phyloP scores from a whole-genome alignment of 148 eudicot species.

The Rhododendron mucronatum region DNA sequence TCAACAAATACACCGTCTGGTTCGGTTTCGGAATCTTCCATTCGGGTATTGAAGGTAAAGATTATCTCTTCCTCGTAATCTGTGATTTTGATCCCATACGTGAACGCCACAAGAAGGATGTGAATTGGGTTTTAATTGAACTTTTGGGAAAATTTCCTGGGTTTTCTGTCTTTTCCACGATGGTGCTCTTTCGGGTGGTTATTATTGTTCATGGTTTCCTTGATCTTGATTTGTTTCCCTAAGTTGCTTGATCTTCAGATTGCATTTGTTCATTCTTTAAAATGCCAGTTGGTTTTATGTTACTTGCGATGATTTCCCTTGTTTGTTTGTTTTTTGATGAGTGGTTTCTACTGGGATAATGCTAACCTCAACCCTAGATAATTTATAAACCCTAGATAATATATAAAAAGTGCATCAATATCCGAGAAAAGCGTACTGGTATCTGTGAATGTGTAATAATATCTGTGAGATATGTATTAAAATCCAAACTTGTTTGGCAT shows the following conservation, averaged over 20 bases:
- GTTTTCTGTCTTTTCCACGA: neutral
- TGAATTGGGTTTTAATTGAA: neutral
- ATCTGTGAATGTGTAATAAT: no score
- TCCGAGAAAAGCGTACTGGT: no score
- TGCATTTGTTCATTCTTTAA: neutral
- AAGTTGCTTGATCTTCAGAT: conserved; percentile 1
- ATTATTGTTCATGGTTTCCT: neutral
- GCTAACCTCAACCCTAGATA: neutral
- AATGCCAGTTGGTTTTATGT: neutral
- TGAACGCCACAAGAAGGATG: neutral
- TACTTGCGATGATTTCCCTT: neutral
- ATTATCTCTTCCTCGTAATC: neutral
- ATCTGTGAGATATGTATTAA: no score
- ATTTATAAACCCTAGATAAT: no score
- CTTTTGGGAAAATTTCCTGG: neutral
- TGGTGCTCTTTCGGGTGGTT: neutral
- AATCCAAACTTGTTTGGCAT: no score
- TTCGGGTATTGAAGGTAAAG: conserved; percentile 75
- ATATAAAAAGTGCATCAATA: no score
- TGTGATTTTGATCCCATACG: neutral
- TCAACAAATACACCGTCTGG: conserved; percentile 61
- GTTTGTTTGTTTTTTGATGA: neutral
- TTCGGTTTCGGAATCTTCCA: conserved; percentile 85
- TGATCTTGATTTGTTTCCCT: neutral
- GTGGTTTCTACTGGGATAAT: neutral